Percentiles rank a stretch among this genome's conserved stretches.
phyloP scores from a whole-genome alignment of 257 asterid genomes.

The Solanum megistacrolobum region DNA sequence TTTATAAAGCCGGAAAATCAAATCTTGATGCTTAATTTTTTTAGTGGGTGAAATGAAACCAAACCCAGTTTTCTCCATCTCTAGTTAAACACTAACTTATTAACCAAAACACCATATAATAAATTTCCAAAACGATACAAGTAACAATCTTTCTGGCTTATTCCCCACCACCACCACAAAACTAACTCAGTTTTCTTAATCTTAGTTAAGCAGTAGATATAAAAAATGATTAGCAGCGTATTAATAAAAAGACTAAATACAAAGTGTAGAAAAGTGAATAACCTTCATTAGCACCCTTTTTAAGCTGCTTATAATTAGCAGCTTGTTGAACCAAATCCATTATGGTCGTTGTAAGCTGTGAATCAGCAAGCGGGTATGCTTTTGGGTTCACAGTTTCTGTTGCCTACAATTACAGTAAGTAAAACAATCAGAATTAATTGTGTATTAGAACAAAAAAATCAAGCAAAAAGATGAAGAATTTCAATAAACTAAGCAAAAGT shows the following conservation, averaged over 20 bases:
- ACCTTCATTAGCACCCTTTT: conserved; percentile 99
- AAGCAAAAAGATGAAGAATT: neutral
- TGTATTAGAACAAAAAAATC: neutral
- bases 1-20: neutral
- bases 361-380: conserved; percentile 84
- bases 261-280: neutral
- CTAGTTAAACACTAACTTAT: neutral
- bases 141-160: neutral
- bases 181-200: neutral
- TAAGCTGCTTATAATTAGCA: conserved; percentile 84
- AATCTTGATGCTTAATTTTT: neutral
- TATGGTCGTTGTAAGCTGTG: conserved; percentile 72
- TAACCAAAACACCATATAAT: neutral
- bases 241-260: too few species aligned
- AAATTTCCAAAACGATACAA: neutral
- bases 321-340: conserved; percentile 90
- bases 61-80: neutral
- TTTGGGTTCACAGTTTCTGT: conserved; percentile 82
- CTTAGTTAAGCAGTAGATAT: neutral
- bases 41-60: too few species aligned
- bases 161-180: neutral
- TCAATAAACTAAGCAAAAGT: neutral
- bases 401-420: conserved; percentile 15
- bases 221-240: neutral
- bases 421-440: neutral